Evolutionary conservation across 768 basidiomycete species (phyloP), one percentile per base, ranked within the genome.

Genomic region (Lactarius akahatsu): DNA sequence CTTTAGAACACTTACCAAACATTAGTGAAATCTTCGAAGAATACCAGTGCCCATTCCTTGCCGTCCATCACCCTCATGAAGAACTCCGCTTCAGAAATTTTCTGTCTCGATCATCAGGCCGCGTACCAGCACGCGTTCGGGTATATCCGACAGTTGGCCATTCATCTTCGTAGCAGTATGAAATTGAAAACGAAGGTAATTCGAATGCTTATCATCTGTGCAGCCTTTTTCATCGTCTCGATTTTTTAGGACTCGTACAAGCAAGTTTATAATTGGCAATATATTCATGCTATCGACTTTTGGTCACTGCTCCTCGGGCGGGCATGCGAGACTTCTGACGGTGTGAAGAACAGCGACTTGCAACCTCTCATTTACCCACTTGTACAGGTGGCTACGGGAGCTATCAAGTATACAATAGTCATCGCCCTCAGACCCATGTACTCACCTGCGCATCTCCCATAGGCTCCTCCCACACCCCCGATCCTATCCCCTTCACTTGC

Each of bases 231-330:
- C 32, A 30, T 38, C 23, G 8, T 57, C 13, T 26, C 47, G 40
- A 30, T 52, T 43, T 61, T 64, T 26, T 75, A 94, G 89, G 95
- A 98, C 71, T 88, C 93, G 10, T 96, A 91, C 78, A 90, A 89
- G 76, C 89, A 91, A 72, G 96, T 99, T 26, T 97, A 99, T 78
- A 99, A 98, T 78, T 99, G 97, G 97, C 97, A 98, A 78, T 98
- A 90, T 71, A 91, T 89, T 2, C 97, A 99, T 75, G 92, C 88
- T 65, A 80, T 99, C 70, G 97, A 99, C 79, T 98, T 98, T 73
- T 99, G 97, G 97, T 84, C 86, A 47, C 82, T 92, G 50, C 94
- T 98, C 11, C 83, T 99, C 11, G 90, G 88, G 26, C 82, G 88
- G 54, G 89, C 93, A 18, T 96, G 92, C 72, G 86, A 80, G 2